A percentile compares a stretch with the other conserved stretches of the same genome.
These are phyloP conservation scores for Williopsis jadinii DNA, from an alignment of 1,139 yeast species.

Conservation along the genomic window DNA sequence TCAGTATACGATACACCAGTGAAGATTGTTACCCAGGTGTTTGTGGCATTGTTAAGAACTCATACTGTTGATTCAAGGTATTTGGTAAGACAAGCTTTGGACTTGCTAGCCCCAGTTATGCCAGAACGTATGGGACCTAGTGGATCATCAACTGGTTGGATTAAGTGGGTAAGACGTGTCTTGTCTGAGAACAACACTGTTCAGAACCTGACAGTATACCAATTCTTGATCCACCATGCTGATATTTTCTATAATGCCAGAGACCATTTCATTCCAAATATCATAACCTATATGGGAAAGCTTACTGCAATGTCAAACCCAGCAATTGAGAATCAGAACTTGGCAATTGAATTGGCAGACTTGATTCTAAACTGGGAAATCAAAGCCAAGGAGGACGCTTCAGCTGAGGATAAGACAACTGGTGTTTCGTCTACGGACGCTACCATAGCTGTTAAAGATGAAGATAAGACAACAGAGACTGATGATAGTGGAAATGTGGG, in stretches of 20 bases:
- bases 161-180: conserved; percentile 92
- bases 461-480: conserved; percentile 12
- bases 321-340: conserved; percentile 70
- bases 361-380: conserved; percentile 82
- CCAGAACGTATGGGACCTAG: conserved; percentile 55
- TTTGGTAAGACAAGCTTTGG: conserved; percentile 82
- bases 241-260: conserved; percentile 80
- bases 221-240: conserved; percentile 81
- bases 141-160: conserved; percentile 71
- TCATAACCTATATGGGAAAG: conserved; percentile 93
- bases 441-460: conserved; percentile 15
- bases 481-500: conserved; percentile 12
- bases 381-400: conserved; percentile 23
- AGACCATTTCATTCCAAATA: conserved; percentile 82
- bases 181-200: conserved; percentile 88
- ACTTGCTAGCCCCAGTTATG: conserved; percentile 83
- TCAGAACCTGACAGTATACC: conserved; percentile 65
- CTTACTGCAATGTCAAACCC: conserved; percentile 76
- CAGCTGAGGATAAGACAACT: conserved; percentile 7
- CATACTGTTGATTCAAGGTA: conserved; percentile 82
- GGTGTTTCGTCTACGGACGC: conserved; percentile 11
- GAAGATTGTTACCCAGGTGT: conserved; percentile 84
- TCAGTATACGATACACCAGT: conserved; percentile 86
- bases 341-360: conserved; percentile 88
- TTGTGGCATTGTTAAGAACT: conserved; percentile 80